A percentile compares a stretch with the other conserved stretches of the same genome.
These are phyloP conservation scores for Babesia caballi DNA, from an alignment of 169 alveolate genomes.

Conservation along the genomic window DNA sequence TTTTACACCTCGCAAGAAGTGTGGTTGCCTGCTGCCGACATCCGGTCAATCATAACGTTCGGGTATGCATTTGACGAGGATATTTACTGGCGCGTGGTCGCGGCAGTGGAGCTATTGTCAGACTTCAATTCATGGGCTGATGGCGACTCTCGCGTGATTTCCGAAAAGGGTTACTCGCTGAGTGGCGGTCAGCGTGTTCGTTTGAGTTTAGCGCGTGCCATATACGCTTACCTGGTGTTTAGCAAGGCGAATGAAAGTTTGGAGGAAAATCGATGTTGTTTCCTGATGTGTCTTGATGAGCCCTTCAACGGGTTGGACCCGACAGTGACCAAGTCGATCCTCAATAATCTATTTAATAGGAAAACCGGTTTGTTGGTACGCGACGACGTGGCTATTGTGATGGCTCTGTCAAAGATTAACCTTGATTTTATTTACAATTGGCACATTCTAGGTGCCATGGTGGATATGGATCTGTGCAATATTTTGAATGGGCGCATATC, in stretches of 20 bases:
- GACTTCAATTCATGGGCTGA: conserved; percentile 54
- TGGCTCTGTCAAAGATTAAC: conserved; percentile 9
- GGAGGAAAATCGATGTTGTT: conserved; percentile 34
- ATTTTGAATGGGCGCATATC: background rate
- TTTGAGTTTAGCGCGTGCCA: conserved; percentile 88
- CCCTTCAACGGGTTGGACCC: conserved; percentile 71
- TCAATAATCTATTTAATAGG: conserved; percentile 65
- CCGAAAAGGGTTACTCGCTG: conserved; percentile 63
- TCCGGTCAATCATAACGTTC: conserved; percentile 47
- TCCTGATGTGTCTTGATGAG: conserved; percentile 70
- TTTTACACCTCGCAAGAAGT: conserved; percentile 60
- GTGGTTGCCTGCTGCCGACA: conserved; percentile 55
- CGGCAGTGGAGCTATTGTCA: conserved; percentile 33
- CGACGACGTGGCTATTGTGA: conserved; percentile 51
- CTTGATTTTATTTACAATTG: background rate
- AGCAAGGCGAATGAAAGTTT: conserved; percentile 44
- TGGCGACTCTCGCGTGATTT: conserved; percentile 52
- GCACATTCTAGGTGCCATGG: background rate
- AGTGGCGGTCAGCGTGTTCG: conserved; percentile 93
- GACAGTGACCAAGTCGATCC: conserved; percentile 56
- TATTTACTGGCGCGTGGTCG: conserved; percentile 19
- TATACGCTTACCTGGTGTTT: conserved; percentile 74
- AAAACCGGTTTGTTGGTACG: conserved; percentile 25
- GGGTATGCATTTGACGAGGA: conserved; percentile 45
- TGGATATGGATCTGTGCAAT: background rate